Conservation (phyloP, 2,329 filamentous ascomycete species). For the Fusarium oxysporum region DNA sequence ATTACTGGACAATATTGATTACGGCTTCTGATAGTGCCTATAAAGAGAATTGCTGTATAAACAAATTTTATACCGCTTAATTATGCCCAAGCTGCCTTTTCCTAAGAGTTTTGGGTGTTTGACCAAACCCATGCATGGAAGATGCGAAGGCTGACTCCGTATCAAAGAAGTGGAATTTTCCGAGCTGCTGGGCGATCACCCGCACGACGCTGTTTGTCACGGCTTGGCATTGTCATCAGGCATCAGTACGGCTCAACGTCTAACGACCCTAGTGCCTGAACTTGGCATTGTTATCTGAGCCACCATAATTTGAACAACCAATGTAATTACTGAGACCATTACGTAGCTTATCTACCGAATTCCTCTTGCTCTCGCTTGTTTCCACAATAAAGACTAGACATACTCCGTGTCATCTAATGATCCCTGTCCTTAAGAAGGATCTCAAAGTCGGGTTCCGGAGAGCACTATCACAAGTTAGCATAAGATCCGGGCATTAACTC, state of each 20-base stretch:
- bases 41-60: neutral
- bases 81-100: neutral
- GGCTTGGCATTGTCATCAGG: neutral
- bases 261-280: neutral
- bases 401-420: fast-evolving
- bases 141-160: too few relatives aligned
- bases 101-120: too few relatives aligned
- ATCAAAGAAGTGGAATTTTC: too few relatives aligned
- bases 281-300: neutral
- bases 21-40: neutral
- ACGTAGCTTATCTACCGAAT: fast-evolving
- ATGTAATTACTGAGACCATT: too few relatives aligned
- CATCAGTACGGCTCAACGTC: neutral
- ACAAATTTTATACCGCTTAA: too few relatives aligned
- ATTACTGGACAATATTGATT: neutral
- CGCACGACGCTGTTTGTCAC: fast-evolving
- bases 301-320: neutral
- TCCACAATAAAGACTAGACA: fast-evolving
- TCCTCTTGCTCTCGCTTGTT: fast-evolving
- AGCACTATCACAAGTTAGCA: neutral
- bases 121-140: too few relatives aligned
- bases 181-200: neutral
- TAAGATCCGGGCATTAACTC: fast-evolving
- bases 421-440: neutral
- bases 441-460: slow-evolving; percentile 13